Conservation (phyloP, 2,329 filamentous ascomycete species). For the Colletotrichum lini region DNA sequence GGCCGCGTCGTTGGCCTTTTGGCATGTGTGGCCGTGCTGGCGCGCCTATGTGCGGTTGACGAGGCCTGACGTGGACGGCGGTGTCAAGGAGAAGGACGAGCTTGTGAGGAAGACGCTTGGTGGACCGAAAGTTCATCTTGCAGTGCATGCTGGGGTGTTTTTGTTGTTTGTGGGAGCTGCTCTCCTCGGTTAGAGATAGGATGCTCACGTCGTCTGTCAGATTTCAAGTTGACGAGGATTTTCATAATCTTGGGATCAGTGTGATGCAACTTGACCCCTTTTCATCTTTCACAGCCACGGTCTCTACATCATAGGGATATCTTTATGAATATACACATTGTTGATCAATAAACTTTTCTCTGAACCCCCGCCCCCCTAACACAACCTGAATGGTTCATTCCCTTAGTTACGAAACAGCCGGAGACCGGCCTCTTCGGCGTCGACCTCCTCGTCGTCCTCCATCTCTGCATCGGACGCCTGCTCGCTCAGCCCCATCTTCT, state of each 20-base stretch:
- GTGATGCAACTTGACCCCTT: not conserved
- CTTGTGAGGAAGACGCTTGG: conserved; percentile 54
- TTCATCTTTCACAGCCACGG: conserved; percentile 6
- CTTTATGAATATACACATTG: conserved; percentile 18
- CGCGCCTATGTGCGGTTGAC: conserved; percentile 57
- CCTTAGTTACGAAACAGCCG: conserved; percentile 64
- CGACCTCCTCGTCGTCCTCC: conserved; percentile 60
- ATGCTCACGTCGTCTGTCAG: too few relatives aligned
- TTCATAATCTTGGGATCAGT: not conserved
- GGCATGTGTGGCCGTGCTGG: conserved; percentile 64
- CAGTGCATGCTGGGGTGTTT: conserved; percentile 57
- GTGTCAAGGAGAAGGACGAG: conserved; percentile 16
- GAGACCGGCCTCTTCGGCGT: conserved; percentile 68
- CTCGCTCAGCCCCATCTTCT: conserved; percentile 74
- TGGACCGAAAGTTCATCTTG: conserved; percentile 62
- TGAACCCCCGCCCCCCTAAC: too few relatives aligned
- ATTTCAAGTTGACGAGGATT: not conserved
- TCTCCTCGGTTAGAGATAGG: conserved; percentile 28
- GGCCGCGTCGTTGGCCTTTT: conserved; percentile 60
- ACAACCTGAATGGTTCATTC: not conserved
- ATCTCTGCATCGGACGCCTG: conserved; percentile 65
- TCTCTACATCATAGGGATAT: conserved; percentile 36
- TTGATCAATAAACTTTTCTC: conserved; percentile 11
- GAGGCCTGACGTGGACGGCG: conserved; percentile 35
- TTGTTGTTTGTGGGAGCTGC: conserved; percentile 51